These are phyloP conservation scores for Fusarium buxicola DNA, from an alignment of 2,329 filamentous ascomycete genomes.

Conservation along the genomic window DNA sequence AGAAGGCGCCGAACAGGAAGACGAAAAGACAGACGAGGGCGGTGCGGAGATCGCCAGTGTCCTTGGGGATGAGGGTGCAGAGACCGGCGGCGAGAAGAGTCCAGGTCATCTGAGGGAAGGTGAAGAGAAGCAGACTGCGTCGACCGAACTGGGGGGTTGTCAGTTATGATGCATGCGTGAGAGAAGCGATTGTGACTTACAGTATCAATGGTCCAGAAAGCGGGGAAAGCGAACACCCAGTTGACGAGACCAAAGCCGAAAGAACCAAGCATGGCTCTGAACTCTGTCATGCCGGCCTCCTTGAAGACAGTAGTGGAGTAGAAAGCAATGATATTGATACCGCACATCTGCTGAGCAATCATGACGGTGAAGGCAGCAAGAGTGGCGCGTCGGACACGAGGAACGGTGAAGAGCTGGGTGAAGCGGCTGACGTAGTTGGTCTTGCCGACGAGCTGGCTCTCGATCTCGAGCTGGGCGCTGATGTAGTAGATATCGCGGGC, in stretches of 20 bases:
- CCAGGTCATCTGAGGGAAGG: conserved; percentile 74
- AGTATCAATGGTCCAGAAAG: conserved; percentile 75
- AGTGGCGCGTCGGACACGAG: conserved; percentile 76
- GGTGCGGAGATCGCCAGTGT: conserved; percentile 57
- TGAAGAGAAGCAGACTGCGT: conserved; percentile 70
- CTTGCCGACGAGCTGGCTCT: conserved; percentile 53
- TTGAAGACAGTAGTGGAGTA: conserved; percentile 74
- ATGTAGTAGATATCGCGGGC: conserved; percentile 71
- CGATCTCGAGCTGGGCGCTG: conserved; percentile 57
- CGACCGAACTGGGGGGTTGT: conserved; percentile 62
- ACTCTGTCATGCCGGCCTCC: conserved; percentile 66
- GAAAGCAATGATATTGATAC: conserved; percentile 78
- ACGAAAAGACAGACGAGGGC: conserved; percentile 68
- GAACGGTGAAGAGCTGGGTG: conserved; percentile 73
- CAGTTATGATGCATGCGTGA: conserved; percentile 1
- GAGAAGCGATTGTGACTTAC: neutral
- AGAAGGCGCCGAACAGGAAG: conserved; percentile 73
- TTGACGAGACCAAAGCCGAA: conserved; percentile 67
- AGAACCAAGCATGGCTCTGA: conserved; percentile 63
- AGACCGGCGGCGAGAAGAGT: conserved; percentile 61
- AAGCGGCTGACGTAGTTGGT: conserved; percentile 61
- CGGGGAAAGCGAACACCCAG: conserved; percentile 74
- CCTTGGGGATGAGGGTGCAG: conserved; percentile 51
- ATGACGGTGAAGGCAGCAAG: conserved; percentile 84
- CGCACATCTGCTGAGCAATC: conserved; percentile 79